A percentile compares a stretch with the other conserved stretches of the same genome.
Evolutionary conservation across 2,329 filamentous ascomycete species (phyloP).

Genomic region (Penicillium italicum): DNA sequence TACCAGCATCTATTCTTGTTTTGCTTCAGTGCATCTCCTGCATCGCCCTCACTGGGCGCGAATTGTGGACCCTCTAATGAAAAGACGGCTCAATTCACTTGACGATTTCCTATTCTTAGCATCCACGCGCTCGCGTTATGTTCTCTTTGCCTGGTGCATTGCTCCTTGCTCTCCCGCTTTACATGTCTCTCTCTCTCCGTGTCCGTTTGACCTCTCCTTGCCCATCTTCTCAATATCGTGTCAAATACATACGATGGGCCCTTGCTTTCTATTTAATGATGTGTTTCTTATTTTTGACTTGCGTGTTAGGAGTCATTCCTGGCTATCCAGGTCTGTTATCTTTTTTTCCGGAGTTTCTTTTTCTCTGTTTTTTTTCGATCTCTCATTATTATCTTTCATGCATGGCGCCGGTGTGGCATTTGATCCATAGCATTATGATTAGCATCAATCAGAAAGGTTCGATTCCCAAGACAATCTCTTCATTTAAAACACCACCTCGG

Average conservation of each 20-base stretch:
- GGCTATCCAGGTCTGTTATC: neutral
- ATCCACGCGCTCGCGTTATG: neutral
- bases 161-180: neutral
- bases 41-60: neutral
- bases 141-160: neutral
- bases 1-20: neutral
- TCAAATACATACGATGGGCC: neutral
- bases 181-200: neutral
- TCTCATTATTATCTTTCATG: neutral
- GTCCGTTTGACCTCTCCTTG: neutral
- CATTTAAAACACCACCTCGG: neutral
- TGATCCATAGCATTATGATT: neutral
- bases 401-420: constrained; percentile 4
- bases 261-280: neutral
- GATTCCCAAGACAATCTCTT: neutral
- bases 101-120: constrained; percentile 1
- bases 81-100: neutral
- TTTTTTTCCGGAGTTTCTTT: neutral
- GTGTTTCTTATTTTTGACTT: neutral
- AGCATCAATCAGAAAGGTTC: neutral
- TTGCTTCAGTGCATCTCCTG: neutral
- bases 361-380: neutral
- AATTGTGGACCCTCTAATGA: neutral
- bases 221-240: neutral
- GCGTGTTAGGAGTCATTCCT: neutral